Conservation (phyloP, 768 basidiomycete genomes). For the Boletales sp. region DNA sequence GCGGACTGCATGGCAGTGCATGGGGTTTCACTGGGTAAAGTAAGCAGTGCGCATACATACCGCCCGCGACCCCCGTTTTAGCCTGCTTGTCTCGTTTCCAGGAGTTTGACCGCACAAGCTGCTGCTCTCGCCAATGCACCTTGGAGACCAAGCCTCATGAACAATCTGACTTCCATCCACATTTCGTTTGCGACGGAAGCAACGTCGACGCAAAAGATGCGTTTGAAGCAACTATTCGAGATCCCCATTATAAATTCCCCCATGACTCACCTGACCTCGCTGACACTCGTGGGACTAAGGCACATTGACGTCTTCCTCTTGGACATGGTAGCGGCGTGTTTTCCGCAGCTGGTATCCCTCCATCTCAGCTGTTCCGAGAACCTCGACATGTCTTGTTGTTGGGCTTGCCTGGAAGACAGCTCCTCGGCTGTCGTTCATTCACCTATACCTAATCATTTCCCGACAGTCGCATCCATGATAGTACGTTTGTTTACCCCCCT, state of each 20-base stretch:
- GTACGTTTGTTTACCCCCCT: conserved; percentile 38
- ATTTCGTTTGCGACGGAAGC: conserved; percentile 44
- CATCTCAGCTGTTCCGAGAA: conserved; percentile 59
- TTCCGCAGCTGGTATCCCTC: conserved; percentile 46
- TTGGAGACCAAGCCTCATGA: conserved; percentile 30
- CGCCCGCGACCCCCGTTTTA: too few species aligned
- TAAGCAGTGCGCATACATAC: conserved; percentile 30
- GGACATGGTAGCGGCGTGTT: conserved; percentile 39
- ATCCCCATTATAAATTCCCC: conserved; percentile 23
- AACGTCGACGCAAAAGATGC: conserved; percentile 41
- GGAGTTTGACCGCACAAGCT: conserved; percentile 18
- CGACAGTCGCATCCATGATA: conserved; percentile 41
- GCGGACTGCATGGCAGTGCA: conserved; percentile 8
- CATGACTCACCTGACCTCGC: conserved; percentile 38
- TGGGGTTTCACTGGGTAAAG: conserved; percentile 46
- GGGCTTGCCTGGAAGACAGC: conserved; percentile 62
- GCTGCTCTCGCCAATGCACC: conserved; percentile 17
- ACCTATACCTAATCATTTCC: conserved; percentile 53
- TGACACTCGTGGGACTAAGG: conserved; percentile 54
- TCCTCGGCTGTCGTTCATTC: conserved; percentile 54
- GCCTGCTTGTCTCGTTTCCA: background rate
- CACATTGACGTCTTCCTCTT: conserved; percentile 52
- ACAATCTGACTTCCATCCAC: conserved; percentile 35
- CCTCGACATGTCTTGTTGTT: conserved; percentile 56
- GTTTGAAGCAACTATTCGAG: conserved; percentile 32